Percentiles rank a stretch among this genome's conserved stretches.
phyloP scores from a whole-genome alignment of 164 flowering plant genomes.

The Litsea cubeba region DNA sequence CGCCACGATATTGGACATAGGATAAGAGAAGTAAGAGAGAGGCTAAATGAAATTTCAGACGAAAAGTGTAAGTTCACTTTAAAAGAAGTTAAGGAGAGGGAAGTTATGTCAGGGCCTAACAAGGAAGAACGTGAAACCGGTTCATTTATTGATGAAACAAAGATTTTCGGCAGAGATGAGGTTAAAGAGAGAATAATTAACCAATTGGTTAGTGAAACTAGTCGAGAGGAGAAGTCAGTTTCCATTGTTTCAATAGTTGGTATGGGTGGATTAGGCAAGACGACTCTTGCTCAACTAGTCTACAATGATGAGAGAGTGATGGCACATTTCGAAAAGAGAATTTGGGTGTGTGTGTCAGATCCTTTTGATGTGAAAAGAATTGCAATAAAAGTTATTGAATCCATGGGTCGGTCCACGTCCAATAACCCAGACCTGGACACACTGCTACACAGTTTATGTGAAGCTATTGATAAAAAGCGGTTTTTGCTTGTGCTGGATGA shows the following conservation, averaged over 20 bases:
- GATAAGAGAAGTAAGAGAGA: no score
- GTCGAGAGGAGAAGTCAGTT: background rate
- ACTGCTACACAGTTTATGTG: background rate
- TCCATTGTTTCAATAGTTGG: background rate
- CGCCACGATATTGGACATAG: no score
- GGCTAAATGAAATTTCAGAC: background rate
- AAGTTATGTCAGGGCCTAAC: no score
- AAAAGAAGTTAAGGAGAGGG: background rate
- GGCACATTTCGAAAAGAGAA: background rate
- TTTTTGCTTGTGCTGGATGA: conserved; percentile 4
- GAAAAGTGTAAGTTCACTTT: background rate
- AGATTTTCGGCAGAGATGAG: background rate
- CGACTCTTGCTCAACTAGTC: background rate
- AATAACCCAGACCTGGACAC: background rate
- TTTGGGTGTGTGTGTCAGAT: conserved; percentile 1
- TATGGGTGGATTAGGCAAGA: background rate
- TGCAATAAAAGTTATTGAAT: background rate
- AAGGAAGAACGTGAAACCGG: background rate
- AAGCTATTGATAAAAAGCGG: background rate
- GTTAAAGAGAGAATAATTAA: background rate
- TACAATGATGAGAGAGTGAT: background rate
- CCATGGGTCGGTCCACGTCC: no score
- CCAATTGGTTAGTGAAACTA: background rate
- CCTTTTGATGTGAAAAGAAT: background rate
- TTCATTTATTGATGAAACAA: background rate